These are phyloP conservation scores for Picochlorum sp. DNA, from an alignment of 139 green algal species.

Conservation along the genomic window DNA sequence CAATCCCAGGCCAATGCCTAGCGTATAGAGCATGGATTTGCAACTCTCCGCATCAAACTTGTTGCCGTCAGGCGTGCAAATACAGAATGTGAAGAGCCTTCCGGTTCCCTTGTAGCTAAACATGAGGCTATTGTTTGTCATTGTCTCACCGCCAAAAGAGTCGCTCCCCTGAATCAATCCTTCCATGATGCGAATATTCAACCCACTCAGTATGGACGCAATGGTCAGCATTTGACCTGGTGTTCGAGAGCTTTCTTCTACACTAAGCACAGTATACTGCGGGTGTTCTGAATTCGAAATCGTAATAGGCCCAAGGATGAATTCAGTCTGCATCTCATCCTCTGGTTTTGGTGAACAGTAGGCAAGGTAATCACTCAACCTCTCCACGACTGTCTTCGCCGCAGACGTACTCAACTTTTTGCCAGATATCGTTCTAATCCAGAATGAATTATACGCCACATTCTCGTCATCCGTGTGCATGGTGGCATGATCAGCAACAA, in stretches of 20 bases:
- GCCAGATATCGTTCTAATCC: conserved; percentile 27
- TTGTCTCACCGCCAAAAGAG: not conserved
- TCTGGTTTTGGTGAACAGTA: conserved; percentile 39
- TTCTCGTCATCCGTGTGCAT: conserved; percentile 27
- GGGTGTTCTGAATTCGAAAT: conserved; percentile 38
- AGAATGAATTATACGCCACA: conserved; percentile 43
- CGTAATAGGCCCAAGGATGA: conserved; percentile 20
- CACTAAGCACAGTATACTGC: conserved; percentile 35
- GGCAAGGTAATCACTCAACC: conserved; percentile 40
- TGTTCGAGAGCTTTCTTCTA: conserved; percentile 10
- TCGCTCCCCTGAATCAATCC: conserved; percentile 36
- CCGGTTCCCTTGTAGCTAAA: too few species aligned
- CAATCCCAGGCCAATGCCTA: conserved; percentile 31
- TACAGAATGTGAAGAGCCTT: conserved; percentile 39
- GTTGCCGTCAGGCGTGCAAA: conserved; percentile 20
- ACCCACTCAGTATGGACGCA: conserved; percentile 39
- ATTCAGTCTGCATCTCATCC: conserved; percentile 16
- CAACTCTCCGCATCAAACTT: conserved; percentile 33
- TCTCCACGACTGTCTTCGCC: conserved; percentile 36
- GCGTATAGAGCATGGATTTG: conserved; percentile 31
- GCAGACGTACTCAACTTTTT: conserved; percentile 31
- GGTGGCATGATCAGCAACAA: conserved; percentile 36
- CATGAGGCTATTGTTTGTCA: not conserved
- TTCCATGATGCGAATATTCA: conserved; percentile 39
- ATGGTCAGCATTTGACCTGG: conserved; percentile 43